Percentiles rank a stretch among this genome's conserved stretches.
Evolutionary conservation across 78 protist genomes (phyloP).

Genomic region (Isochrysis galbana): DNA sequence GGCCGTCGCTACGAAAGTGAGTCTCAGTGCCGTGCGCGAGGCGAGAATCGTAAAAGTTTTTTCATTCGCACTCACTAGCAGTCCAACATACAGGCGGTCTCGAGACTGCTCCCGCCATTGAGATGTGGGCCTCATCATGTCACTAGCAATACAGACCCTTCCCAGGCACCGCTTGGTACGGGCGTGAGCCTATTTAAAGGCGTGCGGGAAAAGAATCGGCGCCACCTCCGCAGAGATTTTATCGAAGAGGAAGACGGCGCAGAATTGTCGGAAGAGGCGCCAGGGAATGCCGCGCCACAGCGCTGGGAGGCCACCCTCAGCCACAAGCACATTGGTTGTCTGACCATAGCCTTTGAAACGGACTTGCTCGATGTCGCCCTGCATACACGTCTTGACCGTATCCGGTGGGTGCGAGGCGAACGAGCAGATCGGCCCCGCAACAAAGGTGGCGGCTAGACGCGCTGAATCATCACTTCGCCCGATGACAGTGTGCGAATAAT

Average conservation of each 20-base stretch:
- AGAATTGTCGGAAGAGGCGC: not conserved
- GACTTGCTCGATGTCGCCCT: conserved; percentile 35
- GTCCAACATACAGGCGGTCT: too few species aligned
- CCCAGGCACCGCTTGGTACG: too few species aligned
- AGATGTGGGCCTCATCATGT: too few species aligned
- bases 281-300: conserved; percentile 4
- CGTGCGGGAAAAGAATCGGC: not conserved
- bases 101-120: too few species aligned
- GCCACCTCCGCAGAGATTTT: not conserved
- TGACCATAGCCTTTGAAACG: not conserved
- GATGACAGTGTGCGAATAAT: not conserved
- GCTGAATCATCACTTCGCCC: not conserved
- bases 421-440: conserved; percentile 1
- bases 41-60: too few species aligned
- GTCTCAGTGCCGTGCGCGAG: too few species aligned
- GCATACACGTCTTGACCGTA: conserved; percentile 56
- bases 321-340: not conserved
- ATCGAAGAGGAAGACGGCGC: conserved; percentile 10
- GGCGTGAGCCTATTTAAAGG: too few species aligned
- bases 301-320: not conserved
- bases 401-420: conserved; percentile 38
- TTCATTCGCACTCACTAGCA: too few species aligned
- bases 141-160: too few species aligned
- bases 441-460: not conserved
- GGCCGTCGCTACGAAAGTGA: too few species aligned